Base-by-base conservation (phyloP, 768 basidiomycete genomes). In the Udeniomyces megalosporus region DNA sequence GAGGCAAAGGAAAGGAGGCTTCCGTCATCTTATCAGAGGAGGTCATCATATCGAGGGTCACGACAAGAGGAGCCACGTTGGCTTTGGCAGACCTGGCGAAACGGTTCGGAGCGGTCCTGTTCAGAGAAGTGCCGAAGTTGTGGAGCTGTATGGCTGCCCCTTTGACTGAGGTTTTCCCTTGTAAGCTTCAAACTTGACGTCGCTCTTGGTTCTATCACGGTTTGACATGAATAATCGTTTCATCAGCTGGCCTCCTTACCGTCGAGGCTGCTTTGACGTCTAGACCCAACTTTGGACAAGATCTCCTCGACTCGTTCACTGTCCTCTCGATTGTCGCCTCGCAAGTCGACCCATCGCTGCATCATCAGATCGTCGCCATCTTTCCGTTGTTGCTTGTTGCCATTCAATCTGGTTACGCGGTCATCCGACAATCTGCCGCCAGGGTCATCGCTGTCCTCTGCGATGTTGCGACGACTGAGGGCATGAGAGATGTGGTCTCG, bases 121-220 rank as follows among this genome's bases (percentile, higher is more conserved):
- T 97, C 38, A 80, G 83, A 0, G 78, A 81, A 35, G 81, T 97
- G n/a, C 93, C 95, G 2, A 88, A 82, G 67, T 86, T 96, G 79
- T 97, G 93, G 92, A 83, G 85, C 53, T 89, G 86, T 4, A 88
- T 95, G 82, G 83, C 82, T 15, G 84, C 84, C 26, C 84, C 86
- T 26, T 71, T 95, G 42, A 68, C 85, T 49, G 81, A 80, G 58
- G 80, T 83, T 26, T 90, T 84, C 46, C 71, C 78, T 38, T 82
- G 90, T 90, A 71, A 48, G 81, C 69, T 31, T 12, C 24, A 0
- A n/a, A n/a, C n/a, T n/a, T 5, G 7, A 3, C 34, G 29, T 52
- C 50, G 28, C 26, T 52, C 51, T 17, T 51, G 24, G n/a, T 34
- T 34, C 31, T 11, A 0, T 20, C 34, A 4, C n/a, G 17, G 24